Conservation (phyloP, 805 yeast genomes). For the Suhomyces sp. region DNA sequence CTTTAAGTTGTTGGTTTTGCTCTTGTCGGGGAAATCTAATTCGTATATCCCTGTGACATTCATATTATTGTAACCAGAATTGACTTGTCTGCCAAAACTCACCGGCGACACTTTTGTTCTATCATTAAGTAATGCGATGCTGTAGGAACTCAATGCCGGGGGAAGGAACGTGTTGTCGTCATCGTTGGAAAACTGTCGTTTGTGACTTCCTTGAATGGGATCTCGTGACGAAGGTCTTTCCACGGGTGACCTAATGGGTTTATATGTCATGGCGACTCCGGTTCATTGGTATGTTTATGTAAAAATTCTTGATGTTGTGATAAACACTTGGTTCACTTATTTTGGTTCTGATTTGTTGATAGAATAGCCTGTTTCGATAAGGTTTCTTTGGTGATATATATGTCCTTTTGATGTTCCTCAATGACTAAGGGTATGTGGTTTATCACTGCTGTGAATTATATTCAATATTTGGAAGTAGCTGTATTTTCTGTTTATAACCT, state of each 20-base stretch:
- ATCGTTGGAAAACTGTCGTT: slow-evolving; percentile 20
- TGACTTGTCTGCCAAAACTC: neutral
- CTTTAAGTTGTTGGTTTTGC: slow-evolving; percentile 19
- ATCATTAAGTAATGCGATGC: slow-evolving; percentile 51
- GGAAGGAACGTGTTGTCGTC: slow-evolving; percentile 57
- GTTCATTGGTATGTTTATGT: too few species aligned
- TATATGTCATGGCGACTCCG: slow-evolving; percentile 12
- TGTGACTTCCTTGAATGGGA: slow-evolving; percentile 4
- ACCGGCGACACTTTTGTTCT: slow-evolving; percentile 15
- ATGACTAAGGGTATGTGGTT: too few species aligned
- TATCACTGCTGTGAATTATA: too few species aligned
- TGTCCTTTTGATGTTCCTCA: too few species aligned
- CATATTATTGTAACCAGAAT: neutral
- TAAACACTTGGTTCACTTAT: too few species aligned
- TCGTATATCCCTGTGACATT: slow-evolving; percentile 32
- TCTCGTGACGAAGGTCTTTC: neutral
- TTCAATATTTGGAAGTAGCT: too few species aligned
- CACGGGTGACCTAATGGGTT: slow-evolving; percentile 7
- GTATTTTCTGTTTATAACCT: too few species aligned
- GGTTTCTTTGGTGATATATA: too few species aligned
- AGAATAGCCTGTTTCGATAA: too few species aligned
- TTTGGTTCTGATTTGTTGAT: too few species aligned
- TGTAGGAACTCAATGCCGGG: slow-evolving; percentile 59
- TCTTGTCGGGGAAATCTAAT: slow-evolving; percentile 29
- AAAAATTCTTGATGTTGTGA: too few species aligned